phyloP scores from a whole-genome alignment of 805 yeast species.

The Metschnikowia lochheadii region DNA sequence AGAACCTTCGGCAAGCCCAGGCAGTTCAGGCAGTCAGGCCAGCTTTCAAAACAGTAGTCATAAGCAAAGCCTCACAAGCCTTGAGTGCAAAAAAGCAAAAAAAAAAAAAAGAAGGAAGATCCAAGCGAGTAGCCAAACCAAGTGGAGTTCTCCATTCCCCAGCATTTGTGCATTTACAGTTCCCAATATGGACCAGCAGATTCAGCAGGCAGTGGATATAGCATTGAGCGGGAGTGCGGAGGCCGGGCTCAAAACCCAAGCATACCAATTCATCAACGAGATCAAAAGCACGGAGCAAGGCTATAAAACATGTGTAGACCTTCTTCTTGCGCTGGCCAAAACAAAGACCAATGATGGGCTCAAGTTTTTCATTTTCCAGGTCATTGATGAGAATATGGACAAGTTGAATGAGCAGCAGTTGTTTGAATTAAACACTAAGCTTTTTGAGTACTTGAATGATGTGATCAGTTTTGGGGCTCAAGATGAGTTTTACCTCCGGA shows the following conservation, averaged over 20 bases:
- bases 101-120: no score
- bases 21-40: no score
- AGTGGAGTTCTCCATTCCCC: not conserved
- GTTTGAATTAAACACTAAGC: constrained; percentile 40
- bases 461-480: constrained; percentile 16
- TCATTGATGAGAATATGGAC: constrained; percentile 54
- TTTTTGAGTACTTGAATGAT: constrained; percentile 43
- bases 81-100: no score
- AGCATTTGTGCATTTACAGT: not conserved
- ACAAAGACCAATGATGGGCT: constrained; percentile 45
- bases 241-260: constrained; percentile 42
- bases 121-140: no score
- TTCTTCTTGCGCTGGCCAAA: constrained; percentile 29
- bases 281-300: constrained; percentile 53
- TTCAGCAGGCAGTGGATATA: constrained; percentile 82
- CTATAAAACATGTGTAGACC: constrained; percentile 50
- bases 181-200: constrained; percentile 47
- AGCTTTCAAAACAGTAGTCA: no score
- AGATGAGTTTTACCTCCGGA: constrained; percentile 32
- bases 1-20: no score
- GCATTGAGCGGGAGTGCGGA: constrained; percentile 73
- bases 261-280: constrained; percentile 49
- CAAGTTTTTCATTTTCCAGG: constrained; percentile 66
- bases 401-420: constrained; percentile 45
- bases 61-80: no score